Evolutionary conservation across 2,329 filamentous ascomycete genomes (phyloP).

Genomic region (Cadophora luteo-olivacea): DNA sequence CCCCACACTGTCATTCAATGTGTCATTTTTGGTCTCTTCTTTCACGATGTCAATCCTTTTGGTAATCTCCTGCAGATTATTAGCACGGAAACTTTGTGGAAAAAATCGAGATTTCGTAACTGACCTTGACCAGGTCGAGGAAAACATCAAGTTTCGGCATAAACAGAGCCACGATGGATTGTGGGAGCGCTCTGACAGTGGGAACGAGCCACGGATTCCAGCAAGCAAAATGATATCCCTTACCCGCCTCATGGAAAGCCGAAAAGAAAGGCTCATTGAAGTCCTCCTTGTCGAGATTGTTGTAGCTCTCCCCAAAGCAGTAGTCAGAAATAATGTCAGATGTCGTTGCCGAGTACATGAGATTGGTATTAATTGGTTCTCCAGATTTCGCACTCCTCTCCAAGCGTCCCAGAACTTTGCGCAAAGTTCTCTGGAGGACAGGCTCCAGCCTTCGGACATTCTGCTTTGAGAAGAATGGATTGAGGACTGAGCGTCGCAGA

Average conservation of each 20-base stretch:
- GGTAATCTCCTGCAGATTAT: neutral
- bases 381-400: neutral
- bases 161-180: neutral
- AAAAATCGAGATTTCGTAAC: no score
- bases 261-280: constrained; percentile 17
- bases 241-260: neutral
- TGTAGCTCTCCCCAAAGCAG: constrained; percentile 20
- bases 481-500: constrained; percentile 17
- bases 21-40: neutral
- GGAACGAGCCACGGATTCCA: constrained; percentile 22
- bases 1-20: neutral
- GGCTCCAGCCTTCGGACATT: constrained; percentile 21
- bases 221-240: constrained; percentile 18
- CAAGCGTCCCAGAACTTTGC: neutral
- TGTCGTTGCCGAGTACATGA: constrained; percentile 3
- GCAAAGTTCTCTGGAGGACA: constrained; percentile 2
- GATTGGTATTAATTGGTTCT: neutral
- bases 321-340: constrained; percentile 24
- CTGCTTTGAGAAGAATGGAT: constrained; percentile 30
- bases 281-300: constrained; percentile 18
- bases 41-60: neutral
- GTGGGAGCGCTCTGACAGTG: constrained; percentile 8
- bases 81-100: no score
- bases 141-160: constrained; percentile 13
- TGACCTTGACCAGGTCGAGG: neutral